Base-by-base conservation (phyloP, 163 green algal genomes). In the Picocystis sp. region DNA sequence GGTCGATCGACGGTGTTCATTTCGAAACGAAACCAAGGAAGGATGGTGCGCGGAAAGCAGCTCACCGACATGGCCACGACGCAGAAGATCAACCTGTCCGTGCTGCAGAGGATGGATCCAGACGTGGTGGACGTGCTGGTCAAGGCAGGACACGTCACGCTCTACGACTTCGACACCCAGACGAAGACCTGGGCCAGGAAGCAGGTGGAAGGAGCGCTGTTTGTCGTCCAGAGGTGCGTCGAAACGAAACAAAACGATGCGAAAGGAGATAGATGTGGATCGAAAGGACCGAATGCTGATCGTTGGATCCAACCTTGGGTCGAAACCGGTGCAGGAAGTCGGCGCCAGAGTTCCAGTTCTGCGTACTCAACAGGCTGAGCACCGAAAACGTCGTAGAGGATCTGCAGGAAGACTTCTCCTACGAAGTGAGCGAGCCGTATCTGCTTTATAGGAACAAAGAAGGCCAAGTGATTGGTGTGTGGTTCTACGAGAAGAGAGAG, bases 361-460 rank as follows among this genome's bases (percentile, higher is more conserved):
- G 67, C 53, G 61, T 69, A 8, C 67, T 71, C 50, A 69, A 69
- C 47, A 41, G 61, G 22, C 38, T 64, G 10, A 71, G 53, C 21
- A 67, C 61, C 62, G 60, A 67, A 3, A 69, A 69, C 60, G 34
- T 69, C 34, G 64, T 69, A 19, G 61, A 69, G 60, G 61, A 69
- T 19, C 41, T 69, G 22, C 47, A 70, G 19, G 61, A 51, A 0
- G 61, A 72, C 33, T 68, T 69, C 25, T 58, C 67, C 45, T 69
- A 52, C 24, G 61, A 69, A 60, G 23, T 71, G 23, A 47, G 55
- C 10, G 22, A 33, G 41, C 61, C 61, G 2, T 69, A 69, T 60
- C 56, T 69, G 12, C 45, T 69, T 8, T 69, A 69, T 19, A 47
- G 61, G 19, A 69, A 69, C 17, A 5, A 8, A 38, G 35, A 21